Evolutionary conservation across 148 eudicot species (phyloP), one percentile per base, ranked within the genome.

Genomic region (Chenopodium berlandieri): DNA sequence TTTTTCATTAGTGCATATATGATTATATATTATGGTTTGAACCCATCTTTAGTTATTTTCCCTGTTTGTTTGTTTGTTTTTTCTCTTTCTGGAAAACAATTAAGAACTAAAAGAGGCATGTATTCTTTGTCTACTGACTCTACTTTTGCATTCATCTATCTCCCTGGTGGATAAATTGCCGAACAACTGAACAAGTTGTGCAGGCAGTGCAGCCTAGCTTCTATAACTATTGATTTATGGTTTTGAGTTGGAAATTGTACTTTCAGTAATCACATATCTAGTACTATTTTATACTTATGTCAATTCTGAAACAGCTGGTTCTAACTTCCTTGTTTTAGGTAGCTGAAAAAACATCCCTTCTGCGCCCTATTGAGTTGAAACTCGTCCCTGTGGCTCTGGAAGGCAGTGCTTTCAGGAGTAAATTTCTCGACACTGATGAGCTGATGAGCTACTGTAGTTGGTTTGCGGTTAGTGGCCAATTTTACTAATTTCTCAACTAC

Each of bases 271-370:
- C 67, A 0, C 69, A 20, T 44, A 62, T 32, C 37, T 68, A 40
- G 13, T 50, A 62, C 46, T 17, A 0, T 75, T 32, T 22, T 58
- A 16, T 37, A 37, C 34, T 37, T 79, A 6, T 48, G 82, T 52
- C 47, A 37, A 47, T 46, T 84, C 60, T 30, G 54, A 9, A 78
- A 63, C 67, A 69, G 30, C 22, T 64, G 22, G 63, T 71, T 46
- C 67, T 68, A 63, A 71, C 9, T 80, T 58, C 20, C 30, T 75
- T 83, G 62, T 40, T 86, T 81, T 88, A 95, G 98, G 94, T 95
- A 86, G 96, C 96, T 82, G 96, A 93, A 76, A 95, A 95, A 86
- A 93, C 98, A 14, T 92, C 96, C 82, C 89, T 90, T 84, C 86
- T 93, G 73, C 95, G 93, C 75, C 97, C 98, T 30, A 72, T 86